phyloP scores from a whole-genome alignment of 2,329 filamentous ascomycete genomes.

The Coniella vitis region DNA sequence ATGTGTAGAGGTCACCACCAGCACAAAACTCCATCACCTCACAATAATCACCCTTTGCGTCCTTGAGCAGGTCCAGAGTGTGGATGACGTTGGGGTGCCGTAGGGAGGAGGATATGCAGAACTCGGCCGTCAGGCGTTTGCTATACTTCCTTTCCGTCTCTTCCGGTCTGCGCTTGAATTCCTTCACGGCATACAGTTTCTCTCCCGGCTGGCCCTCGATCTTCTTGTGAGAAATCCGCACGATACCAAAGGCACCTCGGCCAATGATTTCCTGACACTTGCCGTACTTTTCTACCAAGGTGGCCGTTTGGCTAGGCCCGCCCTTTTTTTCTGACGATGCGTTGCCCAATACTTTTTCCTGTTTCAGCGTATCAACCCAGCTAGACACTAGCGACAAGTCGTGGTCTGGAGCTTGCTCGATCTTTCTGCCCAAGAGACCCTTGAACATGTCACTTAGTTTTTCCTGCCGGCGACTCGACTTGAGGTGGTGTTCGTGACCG shows the following conservation, averaged over 20 bases:
- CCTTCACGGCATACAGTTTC: conserved; percentile 94
- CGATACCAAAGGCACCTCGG: conserved; percentile 92
- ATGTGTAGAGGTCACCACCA: conserved; percentile 89
- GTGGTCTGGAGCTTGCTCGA: conserved; percentile 65
- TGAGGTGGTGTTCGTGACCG: conserved; percentile 80
- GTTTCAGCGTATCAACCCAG: conserved; percentile 91
- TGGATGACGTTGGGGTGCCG: conserved; percentile 98
- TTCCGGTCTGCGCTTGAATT: conserved; percentile 88
- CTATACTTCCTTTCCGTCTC: conserved; percentile 97
- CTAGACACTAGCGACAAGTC: conserved; percentile 89
- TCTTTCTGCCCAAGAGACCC: conserved; percentile 77
- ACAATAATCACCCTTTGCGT: conserved; percentile 95
- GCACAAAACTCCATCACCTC: conserved; percentile 99
- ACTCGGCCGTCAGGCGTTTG: conserved; percentile 93
- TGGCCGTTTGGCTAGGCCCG: conserved; percentile 65
- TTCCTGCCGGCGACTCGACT: conserved; percentile 85
- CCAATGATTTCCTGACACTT: conserved; percentile 98
- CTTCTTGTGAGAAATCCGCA: conserved; percentile 94
- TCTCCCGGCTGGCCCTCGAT: conserved; percentile 74
- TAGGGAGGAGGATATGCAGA: conserved; percentile 95
- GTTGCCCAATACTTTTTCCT: conserved; percentile 67
- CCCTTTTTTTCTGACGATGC: conserved; percentile 66
- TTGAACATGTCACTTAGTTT: conserved; percentile 91
- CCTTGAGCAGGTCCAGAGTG: conserved; percentile 89
- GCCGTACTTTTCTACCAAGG: conserved; percentile 91